phyloP scores from a whole-genome alignment of 352 stramenopile genomes.

The Plasmopara halstedii region DNA sequence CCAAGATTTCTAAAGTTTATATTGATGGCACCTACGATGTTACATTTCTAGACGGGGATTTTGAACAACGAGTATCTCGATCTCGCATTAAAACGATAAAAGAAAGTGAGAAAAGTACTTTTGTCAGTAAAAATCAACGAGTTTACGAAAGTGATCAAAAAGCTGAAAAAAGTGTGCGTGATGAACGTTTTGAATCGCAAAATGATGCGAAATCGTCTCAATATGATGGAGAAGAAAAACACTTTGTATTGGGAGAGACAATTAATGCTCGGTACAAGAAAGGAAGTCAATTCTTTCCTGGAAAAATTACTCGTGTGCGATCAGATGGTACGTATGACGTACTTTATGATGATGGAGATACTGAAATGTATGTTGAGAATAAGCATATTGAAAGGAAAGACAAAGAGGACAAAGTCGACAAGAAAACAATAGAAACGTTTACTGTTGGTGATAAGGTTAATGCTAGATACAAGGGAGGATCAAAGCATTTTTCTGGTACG shows the following conservation, averaged over 20 bases:
- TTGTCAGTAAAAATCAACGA: too few species aligned
- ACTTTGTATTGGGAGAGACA: conserved; percentile 27
- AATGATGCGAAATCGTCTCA: background rate
- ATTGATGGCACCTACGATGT: conserved; percentile 50
- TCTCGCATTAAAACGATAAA: conserved; percentile 16
- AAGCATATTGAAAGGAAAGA: background rate
- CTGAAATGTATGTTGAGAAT: conserved; percentile 20
- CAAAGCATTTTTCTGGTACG: conserved; percentile 32
- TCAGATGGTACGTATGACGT: conserved; percentile 53
- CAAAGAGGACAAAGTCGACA: conserved; percentile 1
- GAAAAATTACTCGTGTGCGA: conserved; percentile 38
- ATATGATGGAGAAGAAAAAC: conserved; percentile 9
- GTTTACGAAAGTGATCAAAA: too few species aligned
- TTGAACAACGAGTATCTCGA: conserved; percentile 28
- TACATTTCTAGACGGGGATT: conserved; percentile 40
- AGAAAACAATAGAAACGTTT: background rate
- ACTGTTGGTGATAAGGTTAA: conserved; percentile 35
- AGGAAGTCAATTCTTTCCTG: conserved; percentile 31
- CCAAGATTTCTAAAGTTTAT: conserved; percentile 49
- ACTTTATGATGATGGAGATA: conserved; percentile 37
- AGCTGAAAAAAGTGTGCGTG: too few species aligned
- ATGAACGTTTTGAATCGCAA: background rate
- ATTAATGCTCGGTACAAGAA: conserved; percentile 43
- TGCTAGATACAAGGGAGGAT: conserved; percentile 28
- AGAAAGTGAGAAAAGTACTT: conserved; percentile 1